Conservation (phyloP, 2,329 filamentous ascomycete genomes). For the Colletotrichum sojae region DNA sequence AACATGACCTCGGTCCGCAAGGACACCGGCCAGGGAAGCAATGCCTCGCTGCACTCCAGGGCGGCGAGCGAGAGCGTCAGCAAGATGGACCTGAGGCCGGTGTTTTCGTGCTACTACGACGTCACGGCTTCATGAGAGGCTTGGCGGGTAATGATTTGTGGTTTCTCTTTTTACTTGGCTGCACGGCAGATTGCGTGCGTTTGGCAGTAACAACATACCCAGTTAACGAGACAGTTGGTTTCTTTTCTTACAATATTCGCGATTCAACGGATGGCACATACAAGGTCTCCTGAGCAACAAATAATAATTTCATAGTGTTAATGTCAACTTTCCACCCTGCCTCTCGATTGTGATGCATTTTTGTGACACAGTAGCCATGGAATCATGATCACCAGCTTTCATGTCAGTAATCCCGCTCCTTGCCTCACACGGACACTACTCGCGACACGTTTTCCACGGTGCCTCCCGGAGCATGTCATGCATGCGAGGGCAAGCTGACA, state of each 20-base stretch:
- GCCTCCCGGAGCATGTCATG: no score
- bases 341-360: no score
- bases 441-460: no score
- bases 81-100: constrained; percentile 33
- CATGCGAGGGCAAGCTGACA: no score
- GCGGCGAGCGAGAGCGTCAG: constrained; percentile 19
- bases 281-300: background rate
- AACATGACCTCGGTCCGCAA: constrained; percentile 19
- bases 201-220: background rate
- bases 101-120: constrained; percentile 41
- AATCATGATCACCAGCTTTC: no score
- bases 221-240: background rate
- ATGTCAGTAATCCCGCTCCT: no score
- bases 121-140: constrained; percentile 12
- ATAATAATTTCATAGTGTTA: no score
- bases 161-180: background rate
- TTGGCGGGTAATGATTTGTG: background rate
- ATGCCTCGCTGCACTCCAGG: constrained; percentile 2
- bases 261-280: background rate
- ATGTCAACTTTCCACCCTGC: no score
- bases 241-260: background rate
- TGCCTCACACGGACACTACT: no score
- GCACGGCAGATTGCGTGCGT: background rate
- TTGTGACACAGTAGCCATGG: no score
- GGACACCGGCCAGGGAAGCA: background rate